Base-by-base conservation (phyloP, 2,329 filamentous ascomycete genomes). In the Ceratocystis diversiconidia region DNA sequence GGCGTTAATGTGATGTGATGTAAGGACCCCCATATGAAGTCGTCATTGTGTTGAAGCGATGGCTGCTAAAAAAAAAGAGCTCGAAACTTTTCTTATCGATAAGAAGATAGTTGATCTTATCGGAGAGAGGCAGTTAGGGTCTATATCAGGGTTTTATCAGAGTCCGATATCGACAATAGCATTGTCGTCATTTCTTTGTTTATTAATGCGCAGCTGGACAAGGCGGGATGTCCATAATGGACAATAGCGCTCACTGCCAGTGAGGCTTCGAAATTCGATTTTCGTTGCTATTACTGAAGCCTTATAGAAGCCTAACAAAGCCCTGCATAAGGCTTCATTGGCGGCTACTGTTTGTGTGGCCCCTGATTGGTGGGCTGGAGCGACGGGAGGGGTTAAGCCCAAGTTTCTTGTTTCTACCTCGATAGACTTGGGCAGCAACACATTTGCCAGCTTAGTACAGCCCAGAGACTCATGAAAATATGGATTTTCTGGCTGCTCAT, bases 71-170 rank as follows among this genome's bases (percentile, higher is more conserved):
- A 28, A 25, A 57, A 57, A 32, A 57, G 4, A 62, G 25, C 36
- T 32, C 22, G 25, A 50, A 62, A 36, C 41, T 63, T 63, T 63
- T 52, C 46, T 63, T 63, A 63, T 63, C 60, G 32, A 36, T 63
- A 41, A 52, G 28, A 19, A 10, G 25, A 15, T 22, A 5, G 36
- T 4, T 15, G 10, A 12, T 41, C 36, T 41, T 41, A 41, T 41
- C 36, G 36, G 10, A 15, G 36, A 36, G 22, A 30, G 61, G 28
- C n/a, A 19, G 5, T n/a, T 46, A 48, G 61, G 44, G 44, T 41
- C 30, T 10, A 3, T 5, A 12, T 1, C 3, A 57, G 59, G 59
- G 59, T 44, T 43, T 7, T 36, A 2, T 5, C n/a, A 25, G 25
- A 28, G 28, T 28, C 55, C 30, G 30, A 59, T 8, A 52, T 22